Conservation (phyloP, 768 basidiomycete species). For the Termitomyces sp. region DNA sequence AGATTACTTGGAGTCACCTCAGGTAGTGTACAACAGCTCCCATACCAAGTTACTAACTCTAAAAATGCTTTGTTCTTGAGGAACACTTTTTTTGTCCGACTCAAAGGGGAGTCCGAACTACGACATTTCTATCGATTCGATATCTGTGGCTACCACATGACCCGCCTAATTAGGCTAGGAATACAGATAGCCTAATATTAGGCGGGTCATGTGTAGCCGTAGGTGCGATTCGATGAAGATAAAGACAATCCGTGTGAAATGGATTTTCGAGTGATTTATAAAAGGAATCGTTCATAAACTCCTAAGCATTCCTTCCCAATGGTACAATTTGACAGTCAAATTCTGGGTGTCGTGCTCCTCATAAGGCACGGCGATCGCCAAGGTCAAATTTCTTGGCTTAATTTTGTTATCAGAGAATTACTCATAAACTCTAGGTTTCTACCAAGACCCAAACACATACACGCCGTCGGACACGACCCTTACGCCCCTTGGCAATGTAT, state of each 20-base stretch:
- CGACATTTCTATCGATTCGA: background rate
- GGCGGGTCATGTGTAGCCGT: too few species aligned
- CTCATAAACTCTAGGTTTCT: slow-evolving; percentile 39
- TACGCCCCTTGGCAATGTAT: slow-evolving; percentile 63
- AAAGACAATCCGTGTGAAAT: background rate
- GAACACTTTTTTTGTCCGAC: too few species aligned
- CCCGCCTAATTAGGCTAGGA: too few species aligned
- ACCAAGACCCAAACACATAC: slow-evolving; percentile 56
- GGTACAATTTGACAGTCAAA: slow-evolving; percentile 21
- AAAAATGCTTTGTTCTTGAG: too few species aligned
- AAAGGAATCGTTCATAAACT: too few species aligned
- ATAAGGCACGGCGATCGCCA: slow-evolving; percentile 55
- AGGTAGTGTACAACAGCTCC: too few species aligned
- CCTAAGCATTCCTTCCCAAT: background rate
- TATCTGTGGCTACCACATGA: too few species aligned
- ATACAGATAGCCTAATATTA: too few species aligned
- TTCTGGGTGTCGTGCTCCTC: slow-evolving; percentile 54
- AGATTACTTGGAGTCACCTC: too few species aligned
- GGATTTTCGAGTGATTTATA: background rate
- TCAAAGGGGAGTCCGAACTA: too few species aligned
- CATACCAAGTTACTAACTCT: too few species aligned
- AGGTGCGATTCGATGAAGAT: background rate
- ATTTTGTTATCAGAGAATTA: background rate
- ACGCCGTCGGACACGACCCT: slow-evolving; percentile 50
- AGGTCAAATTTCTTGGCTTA: slow-evolving; percentile 20